Percentiles rank a stretch among this genome's conserved stretches.
Evolutionary conservation across 768 basidiomycete species (phyloP).

Genomic region (Naganishia friedmannii): DNA sequence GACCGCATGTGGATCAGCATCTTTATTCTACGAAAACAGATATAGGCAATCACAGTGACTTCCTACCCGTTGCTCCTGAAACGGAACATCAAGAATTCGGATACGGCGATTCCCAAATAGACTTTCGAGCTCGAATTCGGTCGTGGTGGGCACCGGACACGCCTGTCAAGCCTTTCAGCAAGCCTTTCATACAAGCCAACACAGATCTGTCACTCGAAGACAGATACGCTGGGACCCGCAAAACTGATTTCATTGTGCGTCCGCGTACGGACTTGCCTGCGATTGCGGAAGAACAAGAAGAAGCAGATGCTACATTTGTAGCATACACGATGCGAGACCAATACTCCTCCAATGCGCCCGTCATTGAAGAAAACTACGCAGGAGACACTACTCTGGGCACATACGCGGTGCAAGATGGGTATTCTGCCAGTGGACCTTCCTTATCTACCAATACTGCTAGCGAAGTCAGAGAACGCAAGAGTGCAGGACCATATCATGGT

Average conservation of each 20-base stretch:
- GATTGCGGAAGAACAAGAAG: neutral
- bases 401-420: neutral
- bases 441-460: neutral
- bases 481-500: neutral
- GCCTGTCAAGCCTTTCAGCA: slow-evolving; percentile 12
- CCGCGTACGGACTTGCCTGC: neutral
- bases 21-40: neutral
- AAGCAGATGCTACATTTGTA: neutral
- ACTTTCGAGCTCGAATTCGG: neutral
- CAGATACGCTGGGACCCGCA: slow-evolving; percentile 11
- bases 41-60: neutral
- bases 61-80: neutral
- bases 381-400: neutral
- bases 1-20: neutral
- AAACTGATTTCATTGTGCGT: neutral
- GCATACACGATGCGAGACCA: neutral
- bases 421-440: neutral
- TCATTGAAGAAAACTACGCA: neutral
- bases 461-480: neutral
- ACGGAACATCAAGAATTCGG: neutral
- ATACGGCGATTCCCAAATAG: neutral
- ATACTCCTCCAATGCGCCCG: neutral
- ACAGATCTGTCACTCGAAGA: neutral
- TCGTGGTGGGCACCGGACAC: neutral
- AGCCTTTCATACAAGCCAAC: slow-evolving; percentile 2